Evolutionary conservation across 2,329 filamentous ascomycete species (phyloP).

Genomic region (Scytalidium lignicola): DNA sequence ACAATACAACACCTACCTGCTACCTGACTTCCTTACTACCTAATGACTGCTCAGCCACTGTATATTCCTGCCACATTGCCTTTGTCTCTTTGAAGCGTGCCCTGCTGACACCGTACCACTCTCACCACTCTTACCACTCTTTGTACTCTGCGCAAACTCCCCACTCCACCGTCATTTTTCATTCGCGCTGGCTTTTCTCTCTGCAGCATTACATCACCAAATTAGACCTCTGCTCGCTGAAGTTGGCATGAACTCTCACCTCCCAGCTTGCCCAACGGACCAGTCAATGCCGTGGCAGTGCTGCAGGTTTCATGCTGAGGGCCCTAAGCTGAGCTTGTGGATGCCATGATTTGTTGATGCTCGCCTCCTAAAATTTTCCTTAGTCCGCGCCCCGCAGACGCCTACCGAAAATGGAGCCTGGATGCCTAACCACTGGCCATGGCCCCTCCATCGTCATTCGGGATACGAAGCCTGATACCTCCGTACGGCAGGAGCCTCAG

Average conservation of each 20-base stretch:
- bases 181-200: slow-evolving; percentile 1
- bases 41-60: too few species aligned
- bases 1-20: too few species aligned
- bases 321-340: slow-evolving; percentile 13
- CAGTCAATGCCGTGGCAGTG: slow-evolving; percentile 1
- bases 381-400: background rate
- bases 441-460: background rate
- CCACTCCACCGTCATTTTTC: background rate
- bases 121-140: too few species aligned
- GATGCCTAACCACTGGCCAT: background rate
- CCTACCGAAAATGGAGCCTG: background rate
- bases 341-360: slow-evolving; percentile 10
- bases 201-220: slow-evolving; percentile 17
- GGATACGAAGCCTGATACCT: background rate
- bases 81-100: too few species aligned
- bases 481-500: background rate
- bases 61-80: too few species aligned
- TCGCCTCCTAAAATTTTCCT: background rate
- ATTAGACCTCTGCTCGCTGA: slow-evolving; percentile 2
- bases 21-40: too few species aligned
- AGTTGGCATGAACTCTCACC: slow-evolving; percentile 5
- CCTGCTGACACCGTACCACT: background rate
- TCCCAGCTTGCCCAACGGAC: background rate
- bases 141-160: background rate
- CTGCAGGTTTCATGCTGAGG: slow-evolving; percentile 8